These are phyloP conservation scores for Colletotrichum viniferum DNA, from an alignment of 2,329 filamentous ascomycete species.

Conservation along the genomic window DNA sequence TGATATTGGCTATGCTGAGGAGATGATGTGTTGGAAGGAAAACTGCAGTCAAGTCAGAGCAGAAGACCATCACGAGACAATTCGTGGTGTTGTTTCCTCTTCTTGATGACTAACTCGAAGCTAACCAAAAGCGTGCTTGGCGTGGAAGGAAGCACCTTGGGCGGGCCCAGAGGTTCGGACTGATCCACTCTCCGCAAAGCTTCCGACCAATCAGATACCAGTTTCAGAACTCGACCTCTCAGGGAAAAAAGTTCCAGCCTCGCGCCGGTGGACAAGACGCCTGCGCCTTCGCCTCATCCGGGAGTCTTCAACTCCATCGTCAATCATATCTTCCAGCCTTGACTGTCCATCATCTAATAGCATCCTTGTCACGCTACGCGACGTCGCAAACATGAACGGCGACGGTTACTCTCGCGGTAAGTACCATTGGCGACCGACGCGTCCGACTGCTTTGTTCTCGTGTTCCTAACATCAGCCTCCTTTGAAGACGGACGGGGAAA, in stretches of 20 bases:
- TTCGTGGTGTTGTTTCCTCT: background rate
- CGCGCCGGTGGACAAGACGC: slow-evolving; percentile 9
- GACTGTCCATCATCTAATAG: slow-evolving; percentile 6
- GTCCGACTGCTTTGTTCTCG: background rate
- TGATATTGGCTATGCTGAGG: too few relatives aligned
- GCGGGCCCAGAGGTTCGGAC: background rate
- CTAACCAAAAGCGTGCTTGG: background rate
- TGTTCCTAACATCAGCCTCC: slow-evolving; percentile 7
- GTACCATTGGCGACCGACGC: background rate
- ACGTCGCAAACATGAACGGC: slow-evolving; percentile 22
- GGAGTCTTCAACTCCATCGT: slow-evolving; percentile 10
- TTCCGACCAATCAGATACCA: background rate
- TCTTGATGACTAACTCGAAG: background rate
- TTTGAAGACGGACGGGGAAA: slow-evolving; percentile 21
- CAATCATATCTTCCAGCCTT: background rate
- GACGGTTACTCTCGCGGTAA: slow-evolving; percentile 24
- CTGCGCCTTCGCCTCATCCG: slow-evolving; percentile 10
- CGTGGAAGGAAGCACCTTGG: background rate
- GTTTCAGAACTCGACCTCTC: slow-evolving; percentile 18
- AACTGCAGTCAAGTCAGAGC: too few relatives aligned
- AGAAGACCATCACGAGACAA: background rate
- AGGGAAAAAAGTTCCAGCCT: slow-evolving; percentile 24
- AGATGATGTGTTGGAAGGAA: too few relatives aligned
- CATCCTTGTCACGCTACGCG: slow-evolving; percentile 4
- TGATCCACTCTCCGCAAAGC: background rate